A percentile compares a stretch with the other conserved stretches of the same genome.
phyloP scores from a whole-genome alignment of 331 rosid species.

The Acacia pycnantha region DNA sequence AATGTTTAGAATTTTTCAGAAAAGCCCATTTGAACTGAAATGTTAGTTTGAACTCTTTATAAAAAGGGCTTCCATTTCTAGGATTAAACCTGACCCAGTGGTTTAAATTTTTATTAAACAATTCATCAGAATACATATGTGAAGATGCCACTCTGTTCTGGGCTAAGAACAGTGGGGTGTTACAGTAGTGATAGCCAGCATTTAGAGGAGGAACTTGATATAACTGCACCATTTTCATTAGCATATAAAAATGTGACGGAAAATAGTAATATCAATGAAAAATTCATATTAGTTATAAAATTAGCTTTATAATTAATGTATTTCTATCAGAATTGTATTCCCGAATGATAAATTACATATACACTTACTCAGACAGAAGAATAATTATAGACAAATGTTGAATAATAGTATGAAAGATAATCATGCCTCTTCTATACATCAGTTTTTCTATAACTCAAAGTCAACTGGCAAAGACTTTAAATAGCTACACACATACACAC shows the following conservation, averaged over 20 bases:
- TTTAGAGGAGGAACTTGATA: not conserved
- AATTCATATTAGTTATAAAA: not conserved
- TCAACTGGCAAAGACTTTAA: too few species aligned
- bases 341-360: not conserved
- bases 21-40: too few species aligned
- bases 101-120: too few species aligned
- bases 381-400: not conserved
- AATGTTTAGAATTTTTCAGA: too few species aligned
- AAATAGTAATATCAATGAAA: not conserved
- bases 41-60: too few species aligned
- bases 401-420: not conserved
- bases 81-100: too few species aligned
- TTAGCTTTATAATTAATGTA: not conserved
- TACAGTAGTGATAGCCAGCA: not conserved
- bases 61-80: too few species aligned
- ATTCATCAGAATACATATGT: too few species aligned
- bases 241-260: not conserved
- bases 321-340: not conserved
- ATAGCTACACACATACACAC: too few species aligned
- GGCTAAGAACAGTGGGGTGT: too few species aligned
- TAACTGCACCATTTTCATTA: not conserved
- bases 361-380: not conserved
- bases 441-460: not conserved
- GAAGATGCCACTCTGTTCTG: too few species aligned
- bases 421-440: not conserved